These are phyloP conservation scores for Wickerhamiella domercqiae DNA, from an alignment of 805 yeast genomes.

Conservation along the genomic window DNA sequence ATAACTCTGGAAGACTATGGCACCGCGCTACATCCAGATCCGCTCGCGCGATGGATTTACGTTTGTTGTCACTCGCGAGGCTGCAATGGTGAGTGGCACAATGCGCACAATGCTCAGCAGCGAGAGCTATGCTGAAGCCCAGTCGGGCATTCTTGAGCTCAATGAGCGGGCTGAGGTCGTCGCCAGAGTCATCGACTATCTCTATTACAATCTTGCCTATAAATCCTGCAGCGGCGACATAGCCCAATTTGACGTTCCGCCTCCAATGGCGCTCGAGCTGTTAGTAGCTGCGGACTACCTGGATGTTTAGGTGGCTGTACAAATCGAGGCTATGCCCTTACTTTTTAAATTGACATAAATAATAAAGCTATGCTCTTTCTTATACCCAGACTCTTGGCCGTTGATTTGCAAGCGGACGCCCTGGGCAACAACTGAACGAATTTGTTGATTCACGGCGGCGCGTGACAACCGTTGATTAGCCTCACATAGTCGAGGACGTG, in stretches of 20 bases:
- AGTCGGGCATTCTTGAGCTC: constrained; percentile 37
- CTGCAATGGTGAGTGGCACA: constrained; percentile 60
- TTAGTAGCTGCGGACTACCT: constrained; percentile 85
- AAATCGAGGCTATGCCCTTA: too few relatives aligned
- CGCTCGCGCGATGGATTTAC: constrained; percentile 59
- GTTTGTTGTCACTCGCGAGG: constrained; percentile 49
- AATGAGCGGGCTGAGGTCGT: constrained; percentile 55
- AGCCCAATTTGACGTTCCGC: constrained; percentile 58
- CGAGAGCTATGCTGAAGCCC: constrained; percentile 41
- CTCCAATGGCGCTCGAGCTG: constrained; percentile 83
- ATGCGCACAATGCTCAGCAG: constrained; percentile 36
- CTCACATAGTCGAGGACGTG: neutral
- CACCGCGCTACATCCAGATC: constrained; percentile 38
- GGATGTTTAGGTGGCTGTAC: constrained; percentile 29
- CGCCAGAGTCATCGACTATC: constrained; percentile 70
- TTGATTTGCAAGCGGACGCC: too few relatives aligned
- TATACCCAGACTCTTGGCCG: too few relatives aligned
- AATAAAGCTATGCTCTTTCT: too few relatives aligned
- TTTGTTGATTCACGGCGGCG: too few relatives aligned
- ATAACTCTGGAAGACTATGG: too few relatives aligned
- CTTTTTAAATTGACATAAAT: too few relatives aligned
- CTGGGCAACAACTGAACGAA: too few relatives aligned
- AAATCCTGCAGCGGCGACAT: constrained; percentile 21
- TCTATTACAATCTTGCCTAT: constrained; percentile 60
- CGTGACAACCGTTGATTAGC: neutral